These are phyloP conservation scores for Psilocybe azurescens DNA, from an alignment of 768 basidiomycete species.

Conservation along the genomic window DNA sequence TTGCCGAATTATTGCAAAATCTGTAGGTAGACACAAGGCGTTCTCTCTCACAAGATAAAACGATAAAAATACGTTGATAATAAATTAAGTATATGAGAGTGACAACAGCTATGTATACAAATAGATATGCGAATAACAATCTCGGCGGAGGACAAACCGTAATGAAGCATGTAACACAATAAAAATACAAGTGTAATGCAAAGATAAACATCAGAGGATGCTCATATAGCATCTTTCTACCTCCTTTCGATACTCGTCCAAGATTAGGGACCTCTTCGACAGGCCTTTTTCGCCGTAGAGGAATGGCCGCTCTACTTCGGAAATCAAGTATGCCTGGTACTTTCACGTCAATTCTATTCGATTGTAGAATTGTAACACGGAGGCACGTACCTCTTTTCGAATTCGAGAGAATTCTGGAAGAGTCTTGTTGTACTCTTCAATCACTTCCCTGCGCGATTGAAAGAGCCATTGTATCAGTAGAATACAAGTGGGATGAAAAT, in stretches of 20 bases:
- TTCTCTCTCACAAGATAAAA: too few relatives aligned
- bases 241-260: background rate
- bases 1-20: too few relatives aligned
- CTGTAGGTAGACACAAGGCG: too few relatives aligned
- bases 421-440: background rate
- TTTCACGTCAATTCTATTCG: too few relatives aligned
- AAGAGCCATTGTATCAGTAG: too few relatives aligned
- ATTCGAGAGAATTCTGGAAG: background rate
- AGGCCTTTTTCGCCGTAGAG: constrained; percentile 2
- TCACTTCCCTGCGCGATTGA: background rate
- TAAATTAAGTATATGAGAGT: too few relatives aligned
- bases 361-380: too few relatives aligned
- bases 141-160: too few relatives aligned
- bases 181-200: background rate
- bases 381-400: background rate
- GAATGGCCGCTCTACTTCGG: background rate
- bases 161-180: too few relatives aligned
- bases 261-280: background rate
- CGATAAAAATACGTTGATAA: too few relatives aligned
- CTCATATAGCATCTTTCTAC: constrained; percentile 1
- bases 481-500: background rate
- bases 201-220: background rate
- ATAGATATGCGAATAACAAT: too few relatives aligned
- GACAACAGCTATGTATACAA: too few relatives aligned
- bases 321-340: background rate